phyloP scores from a whole-genome alignment of 1,284 basidiomycete species.

The Rugosomyces carneus region DNA sequence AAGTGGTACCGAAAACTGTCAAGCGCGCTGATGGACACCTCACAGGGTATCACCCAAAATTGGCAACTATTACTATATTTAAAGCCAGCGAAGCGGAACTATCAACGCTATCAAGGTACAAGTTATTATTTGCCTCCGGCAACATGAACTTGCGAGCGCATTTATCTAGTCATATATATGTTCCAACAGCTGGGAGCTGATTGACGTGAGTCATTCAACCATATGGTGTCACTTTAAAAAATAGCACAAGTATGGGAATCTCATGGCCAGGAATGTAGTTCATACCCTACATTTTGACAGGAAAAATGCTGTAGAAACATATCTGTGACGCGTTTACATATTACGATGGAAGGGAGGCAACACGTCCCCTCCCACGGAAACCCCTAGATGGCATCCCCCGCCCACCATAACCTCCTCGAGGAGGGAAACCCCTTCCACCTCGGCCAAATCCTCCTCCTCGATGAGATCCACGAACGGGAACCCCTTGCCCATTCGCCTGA shows the following conservation, averaged over 20 bases:
- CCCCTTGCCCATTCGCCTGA: conserved; percentile 16
- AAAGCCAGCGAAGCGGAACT: not conserved
- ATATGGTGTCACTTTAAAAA: too few relatives aligned
- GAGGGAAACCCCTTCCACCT: conserved; percentile 19
- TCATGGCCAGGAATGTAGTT: too few relatives aligned
- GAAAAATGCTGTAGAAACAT: too few relatives aligned
- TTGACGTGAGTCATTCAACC: conserved; percentile 5
- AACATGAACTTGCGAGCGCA: not conserved
- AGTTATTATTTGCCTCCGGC: not conserved
- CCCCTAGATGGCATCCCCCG: conserved; percentile 32
- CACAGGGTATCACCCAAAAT: too few relatives aligned
- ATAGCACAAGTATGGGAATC: too few relatives aligned
- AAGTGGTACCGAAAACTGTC: conserved; percentile 7
- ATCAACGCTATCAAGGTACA: not conserved
- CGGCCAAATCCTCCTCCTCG: conserved; percentile 27
- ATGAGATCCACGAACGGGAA: conserved; percentile 18
- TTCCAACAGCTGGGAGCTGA: too few relatives aligned
- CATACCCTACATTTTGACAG: too few relatives aligned
- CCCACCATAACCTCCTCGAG: conserved; percentile 33
- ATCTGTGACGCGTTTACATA: too few relatives aligned
- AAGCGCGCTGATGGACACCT: too few relatives aligned
- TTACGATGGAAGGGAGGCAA: conserved; percentile 26
- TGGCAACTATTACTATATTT: too few relatives aligned
- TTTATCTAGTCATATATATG: too few relatives aligned
- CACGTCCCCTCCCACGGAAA: conserved; percentile 37